Evolutionary conservation across 1,284 basidiomycete species (phyloP), one percentile per base, ranked within the genome.

Genomic region (Apiotrichum porosum): DNA sequence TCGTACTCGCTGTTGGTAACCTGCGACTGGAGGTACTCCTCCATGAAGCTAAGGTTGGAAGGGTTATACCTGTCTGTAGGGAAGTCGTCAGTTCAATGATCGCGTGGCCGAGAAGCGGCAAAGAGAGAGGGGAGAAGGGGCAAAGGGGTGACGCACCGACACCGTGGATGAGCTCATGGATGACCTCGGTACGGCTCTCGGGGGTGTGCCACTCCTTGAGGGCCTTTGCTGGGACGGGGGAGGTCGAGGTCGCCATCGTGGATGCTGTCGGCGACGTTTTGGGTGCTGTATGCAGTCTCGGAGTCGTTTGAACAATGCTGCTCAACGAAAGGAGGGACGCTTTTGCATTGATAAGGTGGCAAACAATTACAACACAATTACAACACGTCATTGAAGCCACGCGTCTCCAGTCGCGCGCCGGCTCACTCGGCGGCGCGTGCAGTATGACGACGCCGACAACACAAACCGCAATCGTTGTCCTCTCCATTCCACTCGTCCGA

Each of bases 11-110:
- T 84, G 62, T 82, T 86, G 62, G 88, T 80, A 60, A 91, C 87
- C 75, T 97, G 92, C 68, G 88, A 83, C 67, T 85, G 87, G 51
- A 97, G 83, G 75, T 97, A 97, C 68, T 95, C 93, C 75, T 95
- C 90, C 51, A 97, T 82, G 56, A 92, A 87, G 35, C 83, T 79
- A 52, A 94, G 83, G 73, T 95, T 97, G 51, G 86, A 86, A 33
- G 92, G 92, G 75, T 97, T 97, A 75, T 97, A 97, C 54, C 92
- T 83, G 78, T 97, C 91, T 92, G 52, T 6, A n/a, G 18, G 12
- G 32, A 37, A 13, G 24, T n/a, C 22, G 26, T 28, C 26, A 28
- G 26, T 28, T 28, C 32, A 33, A 33, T 28, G n/a, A 24, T 6
- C 23, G 15, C 17, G 18, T n/a, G 8, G 13, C 19, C 36, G 23